Percentiles rank a stretch among this genome's conserved stretches.
phyloP scores from a whole-genome alignment of 1,139 yeast species.

The Barnettozyma hawaiiensis region DNA sequence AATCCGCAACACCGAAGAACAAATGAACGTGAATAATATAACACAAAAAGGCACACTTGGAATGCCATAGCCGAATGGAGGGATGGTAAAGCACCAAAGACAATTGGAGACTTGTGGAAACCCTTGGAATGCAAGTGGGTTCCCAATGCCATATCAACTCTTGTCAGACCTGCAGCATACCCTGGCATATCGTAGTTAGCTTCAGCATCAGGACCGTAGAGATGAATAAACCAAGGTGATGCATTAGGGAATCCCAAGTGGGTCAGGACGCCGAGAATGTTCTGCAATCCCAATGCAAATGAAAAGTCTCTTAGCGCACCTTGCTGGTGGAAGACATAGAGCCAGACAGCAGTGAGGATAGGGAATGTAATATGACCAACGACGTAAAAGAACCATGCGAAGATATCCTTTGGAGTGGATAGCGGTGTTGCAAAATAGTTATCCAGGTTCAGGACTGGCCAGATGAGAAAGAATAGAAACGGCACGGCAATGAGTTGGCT shows the following conservation, averaged over 20 bases:
- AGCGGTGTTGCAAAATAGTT: slow-evolving; percentile 20
- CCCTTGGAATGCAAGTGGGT: slow-evolving; percentile 58
- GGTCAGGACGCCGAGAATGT: slow-evolving; percentile 53
- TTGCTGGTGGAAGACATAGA: slow-evolving; percentile 62
- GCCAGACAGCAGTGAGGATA: slow-evolving; percentile 54
- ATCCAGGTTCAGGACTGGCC: slow-evolving; percentile 25
- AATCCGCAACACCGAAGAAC: slow-evolving; percentile 33
- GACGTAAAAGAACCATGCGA: slow-evolving; percentile 59
- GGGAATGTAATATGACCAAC: slow-evolving; percentile 56
- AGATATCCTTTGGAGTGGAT: slow-evolving; percentile 41
- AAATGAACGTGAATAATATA: slow-evolving; percentile 36
- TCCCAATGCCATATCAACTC: slow-evolving; percentile 59
- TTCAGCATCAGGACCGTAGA: slow-evolving; percentile 47
- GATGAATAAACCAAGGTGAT: slow-evolving; percentile 66
- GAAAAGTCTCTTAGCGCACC: slow-evolving; percentile 51
- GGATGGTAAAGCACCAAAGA: slow-evolving; percentile 67
- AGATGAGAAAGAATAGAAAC: slow-evolving; percentile 19
- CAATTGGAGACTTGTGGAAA: slow-evolving; percentile 62
- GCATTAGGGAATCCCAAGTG: slow-evolving; percentile 61
- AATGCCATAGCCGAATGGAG: slow-evolving; percentile 62
- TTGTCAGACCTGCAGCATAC: slow-evolving; percentile 62
- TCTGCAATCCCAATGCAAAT: slow-evolving; percentile 51
- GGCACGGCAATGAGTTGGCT: slow-evolving; percentile 23
- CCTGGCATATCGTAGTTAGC: slow-evolving; percentile 60
- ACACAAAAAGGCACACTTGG: slow-evolving; percentile 42